Evolutionary conservation across 306 rosid species (phyloP).

Genomic region (Rosa persica): DNA sequence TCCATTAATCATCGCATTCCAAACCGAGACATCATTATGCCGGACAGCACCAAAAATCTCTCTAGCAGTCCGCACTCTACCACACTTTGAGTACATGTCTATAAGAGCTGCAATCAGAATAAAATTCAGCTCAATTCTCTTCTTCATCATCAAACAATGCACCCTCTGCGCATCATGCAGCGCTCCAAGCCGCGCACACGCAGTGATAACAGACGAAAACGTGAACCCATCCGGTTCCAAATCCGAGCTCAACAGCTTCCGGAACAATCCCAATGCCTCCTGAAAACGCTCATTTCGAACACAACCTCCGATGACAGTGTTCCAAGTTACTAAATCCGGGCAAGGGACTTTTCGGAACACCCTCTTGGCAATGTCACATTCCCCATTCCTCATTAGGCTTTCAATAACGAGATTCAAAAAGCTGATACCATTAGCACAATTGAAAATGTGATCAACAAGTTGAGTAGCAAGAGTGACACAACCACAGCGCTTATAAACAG

Average conservation of each 20-base stretch:
- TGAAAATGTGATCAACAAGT: constrained; percentile 28
- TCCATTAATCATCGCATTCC: constrained; percentile 77
- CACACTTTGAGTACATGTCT: constrained; percentile 71
- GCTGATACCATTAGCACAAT: constrained; percentile 23
- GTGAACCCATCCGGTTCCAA: constrained; percentile 69
- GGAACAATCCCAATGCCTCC: constrained; percentile 45
- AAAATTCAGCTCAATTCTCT: constrained; percentile 47
- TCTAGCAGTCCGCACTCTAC: constrained; percentile 52
- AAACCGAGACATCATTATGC: constrained; percentile 54
- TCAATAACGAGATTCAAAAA: constrained; percentile 42
- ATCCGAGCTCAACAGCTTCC: constrained; percentile 36
- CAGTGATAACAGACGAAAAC: constrained; percentile 57
- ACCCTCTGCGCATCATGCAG: constrained; percentile 55
- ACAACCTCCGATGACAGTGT: constrained; percentile 59
- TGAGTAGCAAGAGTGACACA: constrained; percentile 27
- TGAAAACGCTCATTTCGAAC: constrained; percentile 46
- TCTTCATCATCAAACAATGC: constrained; percentile 53
- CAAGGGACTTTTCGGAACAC: constrained; percentile 46
- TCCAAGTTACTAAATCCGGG: constrained; percentile 66
- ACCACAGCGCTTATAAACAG: constrained; percentile 41
- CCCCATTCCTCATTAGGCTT: constrained; percentile 41
- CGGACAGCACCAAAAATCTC: constrained; percentile 39
- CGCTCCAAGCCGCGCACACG: constrained; percentile 63
- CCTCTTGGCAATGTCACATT: constrained; percentile 50
- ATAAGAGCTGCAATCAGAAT: constrained; percentile 57